Conservation (phyloP, 257 asterid species). For the Scutellaria galericulata region DNA sequence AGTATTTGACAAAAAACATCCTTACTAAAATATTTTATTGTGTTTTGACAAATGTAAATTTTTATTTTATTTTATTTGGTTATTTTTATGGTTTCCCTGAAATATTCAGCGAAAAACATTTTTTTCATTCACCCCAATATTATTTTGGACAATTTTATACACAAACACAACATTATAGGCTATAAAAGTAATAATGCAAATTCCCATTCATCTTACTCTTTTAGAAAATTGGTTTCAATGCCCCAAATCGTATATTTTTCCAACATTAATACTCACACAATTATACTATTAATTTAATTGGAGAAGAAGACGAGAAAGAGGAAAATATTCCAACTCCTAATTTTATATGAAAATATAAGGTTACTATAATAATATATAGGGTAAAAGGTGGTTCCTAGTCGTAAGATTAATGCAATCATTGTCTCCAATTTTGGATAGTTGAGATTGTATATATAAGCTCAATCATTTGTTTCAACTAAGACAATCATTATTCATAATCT, state of each 20-base stretch:
- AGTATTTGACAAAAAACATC: too few species aligned
- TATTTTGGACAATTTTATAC: too few species aligned
- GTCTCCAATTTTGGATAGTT: slow-evolving; percentile 25
- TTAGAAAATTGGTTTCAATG: too few species aligned
- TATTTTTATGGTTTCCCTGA: too few species aligned
- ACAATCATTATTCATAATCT: slow-evolving; percentile 37
- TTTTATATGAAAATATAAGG: neutral
- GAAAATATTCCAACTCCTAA: neutral
- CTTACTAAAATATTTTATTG: too few species aligned
- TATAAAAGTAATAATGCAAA: too few species aligned
- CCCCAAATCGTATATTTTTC: neutral
- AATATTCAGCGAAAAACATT: too few species aligned
- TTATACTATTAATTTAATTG: neutral
- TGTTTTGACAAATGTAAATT: too few species aligned
- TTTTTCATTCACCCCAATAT: too few species aligned
- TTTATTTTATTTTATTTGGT: too few species aligned
- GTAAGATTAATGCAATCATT: slow-evolving; percentile 12
- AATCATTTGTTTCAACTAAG: slow-evolving; percentile 43
- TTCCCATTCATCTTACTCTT: too few species aligned
- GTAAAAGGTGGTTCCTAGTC: slow-evolving; percentile 4
- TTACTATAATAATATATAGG: neutral
- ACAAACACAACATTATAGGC: too few species aligned
- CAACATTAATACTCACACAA: neutral
- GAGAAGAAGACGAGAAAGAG: neutral
- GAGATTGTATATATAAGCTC: neutral